Conservation (phyloP, 208 protist genomes). For the Acanthamoeba pearcei region DNA sequence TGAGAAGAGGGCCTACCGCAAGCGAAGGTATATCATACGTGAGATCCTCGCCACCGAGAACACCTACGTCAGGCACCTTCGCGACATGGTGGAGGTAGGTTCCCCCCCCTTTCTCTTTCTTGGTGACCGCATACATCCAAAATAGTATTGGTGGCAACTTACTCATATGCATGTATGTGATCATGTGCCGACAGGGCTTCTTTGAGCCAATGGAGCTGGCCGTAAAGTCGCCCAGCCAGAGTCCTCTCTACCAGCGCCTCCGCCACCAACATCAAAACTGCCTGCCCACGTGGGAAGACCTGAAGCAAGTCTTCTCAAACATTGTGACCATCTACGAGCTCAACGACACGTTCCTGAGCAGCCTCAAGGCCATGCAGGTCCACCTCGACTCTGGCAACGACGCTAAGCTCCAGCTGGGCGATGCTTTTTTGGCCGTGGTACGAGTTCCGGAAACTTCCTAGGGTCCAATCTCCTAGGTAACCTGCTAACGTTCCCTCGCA, state of each 20-base stretch:
- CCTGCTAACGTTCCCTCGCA: too few relatives aligned
- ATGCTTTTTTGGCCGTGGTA: constrained; percentile 21
- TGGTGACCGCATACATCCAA: not conserved
- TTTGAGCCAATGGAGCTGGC: not conserved
- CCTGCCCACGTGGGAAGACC: not conserved
- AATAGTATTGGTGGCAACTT: not conserved
- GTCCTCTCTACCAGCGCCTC: not conserved
- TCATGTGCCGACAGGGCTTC: not conserved
- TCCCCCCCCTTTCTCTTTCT: not conserved
- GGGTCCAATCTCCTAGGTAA: not conserved
- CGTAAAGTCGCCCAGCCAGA: not conserved
- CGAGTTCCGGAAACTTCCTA: not conserved
- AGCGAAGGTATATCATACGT: not conserved
- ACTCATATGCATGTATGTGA: not conserved
- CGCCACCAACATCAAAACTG: not conserved
- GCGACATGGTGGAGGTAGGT: constrained; percentile 26
- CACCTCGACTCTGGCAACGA: constrained; percentile 11
- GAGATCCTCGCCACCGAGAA: constrained; percentile 34
- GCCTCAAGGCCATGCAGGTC: not conserved
- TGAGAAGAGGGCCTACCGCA: constrained; percentile 26
- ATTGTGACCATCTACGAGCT: constrained; percentile 34
- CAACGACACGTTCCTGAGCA: not conserved
- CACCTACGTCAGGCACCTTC: constrained; percentile 8
- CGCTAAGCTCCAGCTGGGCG: constrained; percentile 2
- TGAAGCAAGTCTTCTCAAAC: constrained; percentile 28